Conservation (phyloP, 2,329 filamentous ascomycete species). For the Diaporthe velutina region DNA sequence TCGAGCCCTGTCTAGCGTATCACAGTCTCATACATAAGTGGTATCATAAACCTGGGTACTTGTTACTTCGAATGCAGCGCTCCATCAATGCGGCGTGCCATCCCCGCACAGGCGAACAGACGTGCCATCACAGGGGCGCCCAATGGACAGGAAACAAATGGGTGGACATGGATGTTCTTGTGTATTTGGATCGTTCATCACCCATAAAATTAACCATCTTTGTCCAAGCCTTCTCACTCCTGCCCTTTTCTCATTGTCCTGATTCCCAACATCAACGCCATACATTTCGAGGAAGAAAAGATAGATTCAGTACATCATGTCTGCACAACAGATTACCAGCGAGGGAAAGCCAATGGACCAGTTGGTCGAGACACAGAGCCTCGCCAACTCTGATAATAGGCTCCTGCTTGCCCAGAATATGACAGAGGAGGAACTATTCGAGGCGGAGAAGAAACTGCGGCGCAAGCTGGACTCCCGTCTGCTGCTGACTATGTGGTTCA, state of each 20-base stretch:
- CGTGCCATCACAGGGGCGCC: not conserved
- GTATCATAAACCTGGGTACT: not conserved
- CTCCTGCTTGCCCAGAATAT: not conserved
- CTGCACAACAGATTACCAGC: not conserved
- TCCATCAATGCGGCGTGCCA: not conserved
- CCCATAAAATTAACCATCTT: too few species aligned
- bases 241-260: not conserved
- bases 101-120: not conserved
- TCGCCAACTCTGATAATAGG: not conserved
- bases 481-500: constrained; percentile 38
- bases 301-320: not conserved
- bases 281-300: not conserved
- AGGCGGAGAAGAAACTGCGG: not conserved
- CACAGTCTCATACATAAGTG: not conserved
- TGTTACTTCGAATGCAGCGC: not conserved
- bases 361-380: not conserved
- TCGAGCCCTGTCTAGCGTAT: not conserved
- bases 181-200: not conserved
- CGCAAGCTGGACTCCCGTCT: constrained; percentile 36
- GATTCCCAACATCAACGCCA: not conserved
- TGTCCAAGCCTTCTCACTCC: not conserved
- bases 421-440: not conserved
- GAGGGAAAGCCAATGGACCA: not conserved
- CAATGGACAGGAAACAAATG: not conserved
- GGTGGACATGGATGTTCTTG: not conserved